A percentile compares a stretch with the other conserved stretches of the same genome.
Conservation (phyloP, 108 stramenopile species). For the Parmales sp. region DNA sequence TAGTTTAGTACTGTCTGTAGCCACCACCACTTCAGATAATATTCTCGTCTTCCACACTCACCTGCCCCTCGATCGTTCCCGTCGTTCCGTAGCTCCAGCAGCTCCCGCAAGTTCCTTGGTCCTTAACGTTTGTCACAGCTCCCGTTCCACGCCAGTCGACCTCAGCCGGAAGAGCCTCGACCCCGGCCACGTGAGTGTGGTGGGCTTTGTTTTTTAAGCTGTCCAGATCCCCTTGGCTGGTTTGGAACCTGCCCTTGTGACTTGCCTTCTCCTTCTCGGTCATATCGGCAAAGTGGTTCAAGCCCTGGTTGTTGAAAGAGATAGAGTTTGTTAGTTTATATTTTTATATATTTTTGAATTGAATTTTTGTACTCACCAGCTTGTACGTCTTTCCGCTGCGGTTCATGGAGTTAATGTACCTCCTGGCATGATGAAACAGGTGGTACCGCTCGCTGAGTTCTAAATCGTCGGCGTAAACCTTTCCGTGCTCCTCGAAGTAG, state of each 20-base stretch:
- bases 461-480: not conserved
- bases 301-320: slow-evolving; percentile 6
- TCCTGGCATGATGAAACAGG: not conserved
- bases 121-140: slow-evolving; percentile 29
- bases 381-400: not conserved
- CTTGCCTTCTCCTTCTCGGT: not conserved
- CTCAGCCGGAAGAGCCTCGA: not conserved
- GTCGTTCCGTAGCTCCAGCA: slow-evolving; percentile 60
- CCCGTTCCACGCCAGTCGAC: slow-evolving; percentile 2
- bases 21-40: too few relatives aligned
- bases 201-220: not conserved
- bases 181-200: not conserved
- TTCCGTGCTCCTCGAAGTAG: not conserved
- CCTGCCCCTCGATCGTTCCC: slow-evolving; percentile 26
- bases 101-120: slow-evolving; percentile 39
- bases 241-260: not conserved
- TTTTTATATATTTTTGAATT: too few relatives aligned
- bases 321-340: too few relatives aligned
- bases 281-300: slow-evolving; percentile 21
- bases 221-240: not conserved
- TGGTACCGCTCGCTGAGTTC: not conserved
- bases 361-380: too few relatives aligned
- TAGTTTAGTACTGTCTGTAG: too few relatives aligned
- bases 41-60: too few relatives aligned
- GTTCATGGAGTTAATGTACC: not conserved